Base-by-base conservation (phyloP, 192 early-diverging fungal species). In the Backusella mclennaniae region DNA sequence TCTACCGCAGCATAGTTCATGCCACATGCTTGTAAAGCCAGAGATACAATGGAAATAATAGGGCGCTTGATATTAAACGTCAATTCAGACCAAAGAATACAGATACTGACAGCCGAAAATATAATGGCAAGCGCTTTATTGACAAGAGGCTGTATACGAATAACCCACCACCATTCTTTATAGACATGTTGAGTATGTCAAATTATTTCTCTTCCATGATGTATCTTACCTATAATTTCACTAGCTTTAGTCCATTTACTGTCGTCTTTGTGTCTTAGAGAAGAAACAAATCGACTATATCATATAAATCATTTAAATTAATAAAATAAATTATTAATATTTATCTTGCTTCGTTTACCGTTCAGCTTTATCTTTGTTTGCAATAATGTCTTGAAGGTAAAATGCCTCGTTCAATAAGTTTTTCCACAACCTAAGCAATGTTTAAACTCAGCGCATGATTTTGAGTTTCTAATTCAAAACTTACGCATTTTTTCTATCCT, bases 11-110 rank as follows among this genome's bases (percentile, higher is more conserved):
- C 87, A 77, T 92, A 92, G 11, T 88, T 86, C 36, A 85, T 67
- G 12, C 87, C 83, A 81, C 82, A 69, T 33, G 88, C 74, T 68
- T 86, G 82, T 81, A 90, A 70, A 66, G 95, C 71, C 33, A 92
- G 75, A 31, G 85, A 89, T 66, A 96, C 92, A 68, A 95, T 88
- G 6, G 93, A 95, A 49, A 97, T 77, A 6, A 87, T 84, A 35
- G 92, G 90, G 26, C 84, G 81, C 12, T 80, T 68, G 35, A 92
- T 73, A 72, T 96, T 94, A 78, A 97, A 98, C 0, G 95, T 97
- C 38, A 96, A 86, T 83, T 99, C 97, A 4, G 96, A 97, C 97
- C 97, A 99, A 35, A 99, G 83, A 36, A 99, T 85, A 31, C 88
- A 82, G 1, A 89, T 71, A 31, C 95, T 95, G 35, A 92, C 77